A percentile compares a stretch with the other conserved stretches of the same genome.
Conservation (phyloP, 1,139 yeast genomes). For the Debaryomyces subglobosus region DNA sequence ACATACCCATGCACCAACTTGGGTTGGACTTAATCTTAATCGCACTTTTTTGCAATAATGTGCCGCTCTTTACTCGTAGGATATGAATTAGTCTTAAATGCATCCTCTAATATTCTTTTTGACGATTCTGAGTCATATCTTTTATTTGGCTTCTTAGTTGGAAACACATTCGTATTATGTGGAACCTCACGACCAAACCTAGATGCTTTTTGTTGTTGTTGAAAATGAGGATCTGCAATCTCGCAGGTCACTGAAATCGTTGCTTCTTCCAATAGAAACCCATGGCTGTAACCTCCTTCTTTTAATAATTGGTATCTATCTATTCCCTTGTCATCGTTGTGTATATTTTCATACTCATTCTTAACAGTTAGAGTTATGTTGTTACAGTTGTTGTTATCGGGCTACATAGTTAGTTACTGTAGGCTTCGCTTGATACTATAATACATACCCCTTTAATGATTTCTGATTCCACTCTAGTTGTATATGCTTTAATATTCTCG, state of each 20-base stretch:
- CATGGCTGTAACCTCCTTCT: constrained; percentile 4
- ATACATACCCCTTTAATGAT: not conserved
- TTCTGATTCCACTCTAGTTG: not conserved
- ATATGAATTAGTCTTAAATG: constrained; percentile 15
- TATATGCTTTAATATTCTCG: not conserved
- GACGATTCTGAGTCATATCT: constrained; percentile 8
- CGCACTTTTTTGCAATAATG: constrained; percentile 30
- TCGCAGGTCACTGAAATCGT: constrained; percentile 9
- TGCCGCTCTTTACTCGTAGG: constrained; percentile 33
- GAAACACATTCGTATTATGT: not conserved
- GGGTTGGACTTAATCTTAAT: constrained; percentile 27
- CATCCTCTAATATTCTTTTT: constrained; percentile 16
- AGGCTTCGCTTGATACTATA: not conserved
- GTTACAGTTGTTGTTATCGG: not conserved
- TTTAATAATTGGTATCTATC: not conserved
- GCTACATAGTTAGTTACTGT: not conserved
- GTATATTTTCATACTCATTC: not conserved
- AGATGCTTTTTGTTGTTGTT: constrained; percentile 1
- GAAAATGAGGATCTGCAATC: not conserved
- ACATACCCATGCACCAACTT: constrained; percentile 38
- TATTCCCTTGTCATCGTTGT: not conserved
- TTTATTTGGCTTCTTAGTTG: constrained; percentile 7
- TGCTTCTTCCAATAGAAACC: constrained; percentile 10
- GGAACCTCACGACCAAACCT: not conserved
- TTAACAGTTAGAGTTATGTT: not conserved